phyloP scores from a whole-genome alignment of 2,329 filamentous ascomycete species.

The Penicillium sp. region DNA sequence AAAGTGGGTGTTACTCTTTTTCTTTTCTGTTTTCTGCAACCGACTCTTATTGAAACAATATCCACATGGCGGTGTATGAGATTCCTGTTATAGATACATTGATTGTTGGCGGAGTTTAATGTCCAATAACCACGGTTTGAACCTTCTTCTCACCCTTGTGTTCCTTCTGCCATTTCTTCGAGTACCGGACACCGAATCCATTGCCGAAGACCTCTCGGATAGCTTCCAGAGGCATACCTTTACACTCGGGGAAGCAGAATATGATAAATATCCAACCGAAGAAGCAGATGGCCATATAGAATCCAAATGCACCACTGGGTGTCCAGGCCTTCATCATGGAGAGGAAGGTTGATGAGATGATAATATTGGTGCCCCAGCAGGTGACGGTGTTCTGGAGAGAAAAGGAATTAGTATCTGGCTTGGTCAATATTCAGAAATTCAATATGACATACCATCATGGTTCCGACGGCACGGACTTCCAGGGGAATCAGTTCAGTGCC shows the following conservation, averaged over 20 bases:
- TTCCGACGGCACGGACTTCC: conserved; percentile 54
- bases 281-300: conserved; percentile 56
- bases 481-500: conserved; percentile 53
- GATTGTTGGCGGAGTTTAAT: not conserved
- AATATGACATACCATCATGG: conserved; percentile 42
- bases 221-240: conserved; percentile 60
- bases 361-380: conserved; percentile 29
- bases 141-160: conserved; percentile 21
- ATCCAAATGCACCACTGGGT: conserved; percentile 55
- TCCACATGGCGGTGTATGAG: not conserved
- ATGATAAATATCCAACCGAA: conserved; percentile 53
- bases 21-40: no score
- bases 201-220: conserved; percentile 57
- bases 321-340: conserved; percentile 55
- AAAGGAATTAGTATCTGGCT: not conserved
- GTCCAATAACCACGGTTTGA: conserved; percentile 6
- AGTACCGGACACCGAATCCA: conserved; percentile 52
- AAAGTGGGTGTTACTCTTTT: no score
- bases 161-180: conserved; percentile 45
- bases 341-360: conserved; percentile 55
- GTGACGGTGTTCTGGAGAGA: conserved; percentile 23
- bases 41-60: not conserved
- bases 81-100: not conserved
- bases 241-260: conserved; percentile 59
- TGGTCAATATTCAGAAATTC: not conserved